Base-by-base conservation (phyloP, 2,329 filamentous ascomycete species). In the Ilyonectria sp. region DNA sequence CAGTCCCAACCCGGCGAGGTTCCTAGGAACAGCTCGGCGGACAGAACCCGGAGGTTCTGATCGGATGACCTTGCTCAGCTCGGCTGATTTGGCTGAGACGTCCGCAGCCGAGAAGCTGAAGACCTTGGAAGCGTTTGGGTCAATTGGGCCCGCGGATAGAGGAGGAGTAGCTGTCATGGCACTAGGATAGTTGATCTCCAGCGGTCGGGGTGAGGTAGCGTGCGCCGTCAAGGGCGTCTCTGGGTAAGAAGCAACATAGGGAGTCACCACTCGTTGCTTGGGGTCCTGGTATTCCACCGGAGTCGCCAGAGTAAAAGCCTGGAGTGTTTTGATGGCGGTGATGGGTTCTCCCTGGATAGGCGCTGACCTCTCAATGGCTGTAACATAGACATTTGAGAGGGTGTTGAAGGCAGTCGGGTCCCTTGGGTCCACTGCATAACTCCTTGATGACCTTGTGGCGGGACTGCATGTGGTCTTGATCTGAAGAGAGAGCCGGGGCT, bases 391-490 rank as follows among this genome's bases (percentile, higher is more conserved):
- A 79, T 91, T 91, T 60, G 89, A 90, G 44, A 91, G 84, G 2
- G 90, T 91, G 79, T 91, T 91, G 81, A 91, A 90, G 23, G 88
- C 83, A 1, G 90, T 91, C 4, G 89, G 88, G 35, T 89, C 90
- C 65, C 83, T 86, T 33, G 87, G 86, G 71, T 91, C 86, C 44
- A 87, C 71, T 44, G 74, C 63, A 60, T 77, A 78, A 53, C 75
- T 76, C 67, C 77, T 73, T 17, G 73, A 69, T 23, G 83, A 77
- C 60, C 80, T 83, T 60, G 80, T 76, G 46, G 73, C 74, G 4
- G 83, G 75, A 37, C 78, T 79, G 63, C 79, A 76, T 33, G 82
- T 77, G 26, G 86, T 81, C 73, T 86, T 87, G 74, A 84, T 89
- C 75, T 88, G 85, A 72, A 89, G 85, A 60, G 86, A 87, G 69